Conservation (phyloP, 2,329 filamentous ascomycete genomes). For the Coniella lustricola region DNA sequence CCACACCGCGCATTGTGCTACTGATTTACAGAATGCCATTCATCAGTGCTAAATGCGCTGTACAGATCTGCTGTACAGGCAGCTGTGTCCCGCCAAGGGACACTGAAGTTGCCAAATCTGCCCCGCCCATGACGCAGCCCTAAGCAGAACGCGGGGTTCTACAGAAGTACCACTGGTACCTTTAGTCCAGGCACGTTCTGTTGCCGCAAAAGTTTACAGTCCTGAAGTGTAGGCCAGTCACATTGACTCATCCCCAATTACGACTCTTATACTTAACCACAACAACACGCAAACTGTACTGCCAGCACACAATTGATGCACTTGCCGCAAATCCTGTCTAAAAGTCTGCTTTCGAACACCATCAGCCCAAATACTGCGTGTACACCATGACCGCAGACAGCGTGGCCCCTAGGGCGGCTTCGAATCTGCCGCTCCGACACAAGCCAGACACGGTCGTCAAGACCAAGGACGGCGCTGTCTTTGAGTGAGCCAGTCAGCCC, state of each 20-base stretch:
- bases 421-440: slow-evolving; percentile 10
- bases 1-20: too few species aligned
- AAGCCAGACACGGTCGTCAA: slow-evolving; percentile 9
- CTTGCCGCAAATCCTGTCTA: too few species aligned
- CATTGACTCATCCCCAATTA: slow-evolving; percentile 5
- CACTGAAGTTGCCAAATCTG: not conserved
- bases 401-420: slow-evolving; percentile 2
- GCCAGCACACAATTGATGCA: too few species aligned
- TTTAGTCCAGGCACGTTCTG: not conserved
- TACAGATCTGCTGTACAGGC: too few species aligned
- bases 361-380: too few species aligned
- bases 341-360: too few species aligned
- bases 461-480: slow-evolving; percentile 20
- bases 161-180: not conserved
- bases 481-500: slow-evolving; percentile 26
- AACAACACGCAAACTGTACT: too few species aligned
- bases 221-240: not conserved
- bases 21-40: too few species aligned
- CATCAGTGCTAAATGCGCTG: too few species aligned
- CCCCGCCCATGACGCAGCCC: slow-evolving; percentile 7
- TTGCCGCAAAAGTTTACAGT: not conserved
- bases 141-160: not conserved
- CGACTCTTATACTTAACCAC: too few species aligned
- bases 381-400: slow-evolving; percentile 11
- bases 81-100: not conserved